Percentiles rank a stretch among this genome's conserved stretches.
phyloP scores from a whole-genome alignment of 768 basidiomycete species.

The Lanmaoa pseudosensibilis region DNA sequence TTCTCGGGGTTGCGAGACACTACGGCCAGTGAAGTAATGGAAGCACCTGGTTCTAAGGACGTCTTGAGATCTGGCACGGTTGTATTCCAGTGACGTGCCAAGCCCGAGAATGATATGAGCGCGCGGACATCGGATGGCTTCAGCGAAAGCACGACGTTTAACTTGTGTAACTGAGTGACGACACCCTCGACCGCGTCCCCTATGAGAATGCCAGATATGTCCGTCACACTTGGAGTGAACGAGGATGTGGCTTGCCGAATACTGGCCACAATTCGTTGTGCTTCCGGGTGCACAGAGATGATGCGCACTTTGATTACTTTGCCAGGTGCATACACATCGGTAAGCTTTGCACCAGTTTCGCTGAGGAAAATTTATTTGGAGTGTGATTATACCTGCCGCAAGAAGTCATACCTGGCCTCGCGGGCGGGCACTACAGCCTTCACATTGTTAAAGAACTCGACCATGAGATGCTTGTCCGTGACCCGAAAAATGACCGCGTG shows the following conservation, averaged over 20 bases:
- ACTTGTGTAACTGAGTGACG: slow-evolving; percentile 81
- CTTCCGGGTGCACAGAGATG: slow-evolving; percentile 56
- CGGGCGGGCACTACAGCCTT: slow-evolving; percentile 77
- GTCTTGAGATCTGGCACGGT: slow-evolving; percentile 64
- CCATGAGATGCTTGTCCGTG: slow-evolving; percentile 74
- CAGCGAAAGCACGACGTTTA: slow-evolving; percentile 76
- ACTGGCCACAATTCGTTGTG: slow-evolving; percentile 74
- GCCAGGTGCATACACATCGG: slow-evolving; percentile 71
- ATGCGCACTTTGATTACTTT: slow-evolving; percentile 86
- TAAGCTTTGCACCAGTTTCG: slow-evolving; percentile 60
- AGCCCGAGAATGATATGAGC: slow-evolving; percentile 81
- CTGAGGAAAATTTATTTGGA: slow-evolving; percentile 39
- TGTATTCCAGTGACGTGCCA: slow-evolving; percentile 77
- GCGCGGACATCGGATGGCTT: slow-evolving; percentile 70
- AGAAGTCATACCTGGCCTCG: slow-evolving; percentile 70
- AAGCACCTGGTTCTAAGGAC: slow-evolving; percentile 65
- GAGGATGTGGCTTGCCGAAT: slow-evolving; percentile 73
- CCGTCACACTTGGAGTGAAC: slow-evolving; percentile 48
- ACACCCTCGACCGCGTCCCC: slow-evolving; percentile 70
- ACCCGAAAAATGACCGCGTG: slow-evolving; percentile 84
- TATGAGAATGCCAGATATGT: slow-evolving; percentile 75
- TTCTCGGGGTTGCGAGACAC: slow-evolving; percentile 86
- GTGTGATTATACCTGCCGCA: neutral
- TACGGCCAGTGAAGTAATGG: slow-evolving; percentile 77
- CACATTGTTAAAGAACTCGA: slow-evolving; percentile 90